phyloP scores from a whole-genome alignment of 2,329 filamentous ascomycete genomes.

The Venturia pyrina region DNA sequence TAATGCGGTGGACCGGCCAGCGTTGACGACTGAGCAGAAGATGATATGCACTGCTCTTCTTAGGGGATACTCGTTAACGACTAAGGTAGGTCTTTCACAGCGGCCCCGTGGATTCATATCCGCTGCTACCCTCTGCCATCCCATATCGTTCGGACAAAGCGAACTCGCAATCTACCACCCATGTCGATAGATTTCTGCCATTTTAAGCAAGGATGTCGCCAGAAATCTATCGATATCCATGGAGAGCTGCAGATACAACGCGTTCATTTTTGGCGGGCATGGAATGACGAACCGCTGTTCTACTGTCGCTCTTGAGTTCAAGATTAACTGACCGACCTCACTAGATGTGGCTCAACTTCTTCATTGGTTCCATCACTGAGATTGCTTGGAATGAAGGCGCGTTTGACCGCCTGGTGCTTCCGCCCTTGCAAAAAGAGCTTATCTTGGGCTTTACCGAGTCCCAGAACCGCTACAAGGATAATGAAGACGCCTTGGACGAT shows the following conservation, averaged over 20 bases:
- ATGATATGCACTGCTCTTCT: constrained; percentile 15
- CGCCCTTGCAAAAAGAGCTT: constrained; percentile 23
- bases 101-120: too few relatives aligned
- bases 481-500: constrained; percentile 33
- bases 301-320: too few relatives aligned
- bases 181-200: too few relatives aligned
- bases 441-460: constrained; percentile 24
- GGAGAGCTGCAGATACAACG: background rate
- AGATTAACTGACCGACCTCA: background rate
- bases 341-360: constrained; percentile 15
- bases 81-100: constrained; percentile 1
- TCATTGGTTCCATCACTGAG: constrained; percentile 17
- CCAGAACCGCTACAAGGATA: constrained; percentile 17
- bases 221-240: background rate
- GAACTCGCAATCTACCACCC: too few relatives aligned
- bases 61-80: constrained; percentile 16
- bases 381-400: constrained; percentile 23
- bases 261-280: too few relatives aligned
- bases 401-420: constrained; percentile 22
- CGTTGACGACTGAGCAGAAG: constrained; percentile 14
- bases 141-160: too few relatives aligned
- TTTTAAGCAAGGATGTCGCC: background rate
- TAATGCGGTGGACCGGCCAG: background rate
- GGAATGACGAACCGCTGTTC: too few relatives aligned
- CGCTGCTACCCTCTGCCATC: too few relatives aligned